Conservation (phyloP, 192 early-diverging fungal species). For the Backusella circina region DNA sequence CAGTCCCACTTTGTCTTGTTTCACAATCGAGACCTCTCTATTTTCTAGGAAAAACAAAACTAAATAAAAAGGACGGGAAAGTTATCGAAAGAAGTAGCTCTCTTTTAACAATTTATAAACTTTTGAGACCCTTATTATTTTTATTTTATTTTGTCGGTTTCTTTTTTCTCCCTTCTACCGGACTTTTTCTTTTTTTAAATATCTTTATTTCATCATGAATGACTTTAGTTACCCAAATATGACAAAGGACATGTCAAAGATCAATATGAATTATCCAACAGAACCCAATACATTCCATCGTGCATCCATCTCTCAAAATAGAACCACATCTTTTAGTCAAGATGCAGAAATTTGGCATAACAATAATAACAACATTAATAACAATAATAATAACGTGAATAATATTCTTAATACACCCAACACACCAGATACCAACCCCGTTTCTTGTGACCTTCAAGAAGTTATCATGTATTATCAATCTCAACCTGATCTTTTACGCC, state of each 20-base stretch:
- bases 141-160: not conserved
- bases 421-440: not conserved
- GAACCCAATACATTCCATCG: not conserved
- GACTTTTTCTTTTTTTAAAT: not conserved
- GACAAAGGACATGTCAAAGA: not conserved
- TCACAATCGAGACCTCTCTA: not conserved
- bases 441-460: constrained; percentile 43
- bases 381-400: not conserved
- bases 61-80: constrained; percentile 17
- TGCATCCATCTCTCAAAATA: not conserved
- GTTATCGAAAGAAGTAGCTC: not conserved
- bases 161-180: not conserved
- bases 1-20: constrained; percentile 12
- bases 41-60: constrained; percentile 1
- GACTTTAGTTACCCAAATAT: constrained; percentile 6
- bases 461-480: constrained; percentile 42
- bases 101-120: not conserved
- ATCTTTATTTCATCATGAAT: not conserved
- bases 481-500: constrained; percentile 48
- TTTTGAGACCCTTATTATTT: constrained; percentile 2
- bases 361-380: not conserved
- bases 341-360: not conserved
- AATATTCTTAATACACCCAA: not conserved
- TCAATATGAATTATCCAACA: not conserved
- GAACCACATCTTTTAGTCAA: not conserved